Evolutionary conservation across 2,329 filamentous ascomycete genomes (phyloP).

Genomic region (Colletotrichum limetticola): DNA sequence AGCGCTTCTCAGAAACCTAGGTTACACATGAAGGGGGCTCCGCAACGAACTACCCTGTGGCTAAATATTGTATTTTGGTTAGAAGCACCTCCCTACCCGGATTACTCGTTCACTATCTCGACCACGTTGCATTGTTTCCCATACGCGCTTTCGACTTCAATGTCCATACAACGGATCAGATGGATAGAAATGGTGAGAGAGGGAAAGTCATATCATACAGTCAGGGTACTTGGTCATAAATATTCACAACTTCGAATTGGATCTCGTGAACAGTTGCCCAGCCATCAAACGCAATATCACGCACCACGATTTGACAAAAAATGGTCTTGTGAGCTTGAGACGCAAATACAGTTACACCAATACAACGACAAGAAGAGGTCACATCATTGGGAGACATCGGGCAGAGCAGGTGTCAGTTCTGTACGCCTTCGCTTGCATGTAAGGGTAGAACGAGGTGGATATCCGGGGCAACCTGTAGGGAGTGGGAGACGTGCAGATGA

Average conservation of each 20-base stretch:
- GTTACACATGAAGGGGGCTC: neutral
- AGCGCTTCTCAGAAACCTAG: neutral
- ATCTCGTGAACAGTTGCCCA: neutral
- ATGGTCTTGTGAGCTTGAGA: neutral
- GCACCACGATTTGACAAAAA: neutral
- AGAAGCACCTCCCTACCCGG: neutral
- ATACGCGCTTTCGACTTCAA: neutral
- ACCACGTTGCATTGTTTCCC: neutral
- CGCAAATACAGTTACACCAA: slow-evolving; percentile 12
- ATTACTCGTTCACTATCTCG: neutral
- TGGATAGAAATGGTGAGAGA: neutral
- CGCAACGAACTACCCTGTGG: neutral
- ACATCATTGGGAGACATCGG: slow-evolving; percentile 11
- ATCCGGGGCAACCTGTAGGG: slow-evolving; percentile 12
- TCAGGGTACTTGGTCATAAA: neutral
- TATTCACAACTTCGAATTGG: neutral
- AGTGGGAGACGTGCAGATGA: neutral
- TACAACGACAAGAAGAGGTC: neutral
- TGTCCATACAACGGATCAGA: neutral
- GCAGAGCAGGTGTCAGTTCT: neutral
- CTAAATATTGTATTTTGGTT: neutral
- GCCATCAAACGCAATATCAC: neutral
- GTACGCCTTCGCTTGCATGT: neutral
- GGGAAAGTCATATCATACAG: neutral
- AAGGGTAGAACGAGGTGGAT: slow-evolving; percentile 12